These are phyloP conservation scores for Penicillium mononematosum DNA, from an alignment of 495 filamentous ascomycete genomes.

Conservation along the genomic window DNA sequence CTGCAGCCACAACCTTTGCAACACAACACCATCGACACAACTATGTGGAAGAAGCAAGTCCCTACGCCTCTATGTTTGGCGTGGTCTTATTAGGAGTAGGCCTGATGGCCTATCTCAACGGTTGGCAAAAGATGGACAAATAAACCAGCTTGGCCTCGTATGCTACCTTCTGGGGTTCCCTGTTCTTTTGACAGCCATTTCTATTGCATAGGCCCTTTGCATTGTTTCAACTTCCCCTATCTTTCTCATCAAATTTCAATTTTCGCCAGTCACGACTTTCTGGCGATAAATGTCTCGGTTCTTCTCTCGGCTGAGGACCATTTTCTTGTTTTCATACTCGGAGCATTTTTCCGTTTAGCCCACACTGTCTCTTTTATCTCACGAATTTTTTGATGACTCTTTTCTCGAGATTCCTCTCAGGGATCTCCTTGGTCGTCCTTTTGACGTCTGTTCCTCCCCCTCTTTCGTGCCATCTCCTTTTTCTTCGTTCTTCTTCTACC, in stretches of 20 bases:
- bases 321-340: conserved; percentile 20
- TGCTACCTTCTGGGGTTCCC: conserved; percentile 22
- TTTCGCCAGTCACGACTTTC: conserved; percentile 43
- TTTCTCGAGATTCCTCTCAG: neutral
- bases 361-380: conserved; percentile 25
- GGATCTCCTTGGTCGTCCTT: neutral
- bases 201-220: conserved; percentile 29
- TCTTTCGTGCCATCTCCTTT: conserved; percentile 13
- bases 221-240: conserved; percentile 32
- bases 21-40: conserved; percentile 39
- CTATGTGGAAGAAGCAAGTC: conserved; percentile 64
- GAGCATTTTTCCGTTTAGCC: conserved; percentile 23
- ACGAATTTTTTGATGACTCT: conserved; percentile 13
- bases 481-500: conserved; percentile 16
- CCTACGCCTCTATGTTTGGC: conserved; percentile 83
- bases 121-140: conserved; percentile 70
- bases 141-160: conserved; percentile 31
- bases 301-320: conserved; percentile 23
- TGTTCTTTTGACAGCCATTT: conserved; percentile 17
- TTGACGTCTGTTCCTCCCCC: conserved; percentile 7
- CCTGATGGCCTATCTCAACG: conserved; percentile 92
- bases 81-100: conserved; percentile 88
- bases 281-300: conserved; percentile 35
- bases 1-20: conserved; percentile 39
- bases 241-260: conserved; percentile 23